Conservation (phyloP, 2,329 filamentous ascomycete species). For the Exophiala sideris region DNA sequence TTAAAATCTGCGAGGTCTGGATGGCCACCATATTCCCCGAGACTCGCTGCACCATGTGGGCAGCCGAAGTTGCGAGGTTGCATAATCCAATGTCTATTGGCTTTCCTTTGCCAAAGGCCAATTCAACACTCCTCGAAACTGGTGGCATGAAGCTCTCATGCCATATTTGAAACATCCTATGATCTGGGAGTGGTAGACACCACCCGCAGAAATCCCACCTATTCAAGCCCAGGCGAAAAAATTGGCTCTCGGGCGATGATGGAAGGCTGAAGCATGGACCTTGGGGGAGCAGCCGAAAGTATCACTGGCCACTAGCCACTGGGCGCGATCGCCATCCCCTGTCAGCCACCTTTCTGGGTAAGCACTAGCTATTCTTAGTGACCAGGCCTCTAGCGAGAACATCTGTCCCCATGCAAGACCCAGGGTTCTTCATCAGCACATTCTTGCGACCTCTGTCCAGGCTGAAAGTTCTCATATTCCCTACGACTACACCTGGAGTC, state of each 20-base stretch:
- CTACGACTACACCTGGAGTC: no score
- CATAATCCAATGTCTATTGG: no score
- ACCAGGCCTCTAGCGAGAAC: neutral
- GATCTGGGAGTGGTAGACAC: neutral
- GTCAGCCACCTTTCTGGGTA: constrained; percentile 16
- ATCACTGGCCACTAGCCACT: neutral
- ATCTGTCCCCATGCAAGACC: neutral
- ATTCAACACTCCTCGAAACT: no score
- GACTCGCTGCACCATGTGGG: no score
- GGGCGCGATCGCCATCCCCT: neutral
- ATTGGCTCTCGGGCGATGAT: neutral
- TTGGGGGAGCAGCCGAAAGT: constrained; percentile 1
- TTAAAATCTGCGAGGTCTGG: no score
- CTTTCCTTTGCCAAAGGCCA: no score
- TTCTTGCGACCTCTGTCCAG: neutral
- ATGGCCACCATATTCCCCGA: no score
- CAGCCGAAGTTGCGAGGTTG: no score
- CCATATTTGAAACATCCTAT: no score
- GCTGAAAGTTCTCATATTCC: neutral
- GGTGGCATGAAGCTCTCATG: no score
- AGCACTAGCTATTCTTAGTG: constrained; percentile 24
- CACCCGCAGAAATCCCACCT: neutral
- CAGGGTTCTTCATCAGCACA: neutral
- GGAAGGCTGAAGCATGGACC: constrained; percentile 1
- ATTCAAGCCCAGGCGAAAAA: neutral